These are phyloP conservation scores for Yarrowia phangngaensis DNA, from an alignment of 805 yeast species.

Conservation along the genomic window DNA sequence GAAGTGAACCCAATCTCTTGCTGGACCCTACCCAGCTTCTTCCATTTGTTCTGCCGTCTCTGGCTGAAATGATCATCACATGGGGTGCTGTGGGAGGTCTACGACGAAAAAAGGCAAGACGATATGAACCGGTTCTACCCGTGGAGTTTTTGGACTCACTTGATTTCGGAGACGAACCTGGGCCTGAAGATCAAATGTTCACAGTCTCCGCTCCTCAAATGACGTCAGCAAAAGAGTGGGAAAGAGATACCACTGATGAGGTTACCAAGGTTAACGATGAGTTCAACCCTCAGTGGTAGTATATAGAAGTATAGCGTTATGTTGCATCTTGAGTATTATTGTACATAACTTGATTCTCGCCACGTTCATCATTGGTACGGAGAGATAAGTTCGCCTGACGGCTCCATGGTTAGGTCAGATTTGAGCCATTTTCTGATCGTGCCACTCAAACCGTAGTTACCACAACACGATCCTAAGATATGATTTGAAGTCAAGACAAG, in stretches of 20 bases:
- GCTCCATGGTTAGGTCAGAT: no score
- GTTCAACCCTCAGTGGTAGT: conserved; percentile 23
- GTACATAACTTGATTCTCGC: no score
- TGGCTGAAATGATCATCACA: conserved; percentile 62
- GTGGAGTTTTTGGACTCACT: conserved; percentile 55
- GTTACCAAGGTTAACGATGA: conserved; percentile 20
- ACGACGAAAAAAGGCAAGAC: conserved; percentile 49
- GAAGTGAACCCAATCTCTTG: conserved; percentile 35
- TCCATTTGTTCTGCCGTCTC: conserved; percentile 66
- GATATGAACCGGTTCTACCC: conserved; percentile 71
- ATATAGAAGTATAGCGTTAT: no score
- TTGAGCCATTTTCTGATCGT: no score
- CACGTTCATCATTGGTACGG: no score
- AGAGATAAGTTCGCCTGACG: no score
- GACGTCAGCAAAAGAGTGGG: conserved; percentile 14
- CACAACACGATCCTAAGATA: no score
- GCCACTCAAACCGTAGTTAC: no score
- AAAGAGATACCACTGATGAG: conserved; percentile 13
- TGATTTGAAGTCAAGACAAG: no score
- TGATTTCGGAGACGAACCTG: conserved; percentile 15
- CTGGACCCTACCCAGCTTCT: conserved; percentile 39
- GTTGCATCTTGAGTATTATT: no score
- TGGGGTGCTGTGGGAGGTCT: conserved; percentile 73
- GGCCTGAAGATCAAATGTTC: conserved; percentile 3
- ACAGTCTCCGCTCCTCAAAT: conserved; percentile 9